Conservation (phyloP, 2,329 filamentous ascomycete species). For the Penicillium brevicompactum region DNA sequence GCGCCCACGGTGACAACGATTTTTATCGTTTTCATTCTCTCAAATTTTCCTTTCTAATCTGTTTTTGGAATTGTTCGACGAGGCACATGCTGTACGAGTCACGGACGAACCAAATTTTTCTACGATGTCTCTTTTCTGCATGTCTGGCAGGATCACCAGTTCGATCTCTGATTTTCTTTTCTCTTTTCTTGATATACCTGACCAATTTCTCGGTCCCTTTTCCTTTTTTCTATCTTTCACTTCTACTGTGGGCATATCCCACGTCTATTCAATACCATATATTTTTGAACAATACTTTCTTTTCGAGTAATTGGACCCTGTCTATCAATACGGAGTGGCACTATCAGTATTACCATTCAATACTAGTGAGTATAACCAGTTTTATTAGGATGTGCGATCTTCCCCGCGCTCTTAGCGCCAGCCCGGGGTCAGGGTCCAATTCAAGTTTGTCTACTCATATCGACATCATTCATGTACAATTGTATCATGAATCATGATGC, state of each 20-base stretch:
- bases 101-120: conserved; percentile 6
- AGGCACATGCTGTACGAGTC: conserved; percentile 14
- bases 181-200: conserved; percentile 3
- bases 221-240: conserved; percentile 1
- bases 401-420: conserved; percentile 24
- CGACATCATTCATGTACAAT: conserved; percentile 8
- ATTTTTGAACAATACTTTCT: not conserved
- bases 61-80: not conserved
- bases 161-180: not conserved
- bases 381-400: conserved; percentile 29
- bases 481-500: not conserved
- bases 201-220: conserved; percentile 3
- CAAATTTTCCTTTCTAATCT: conserved; percentile 5
- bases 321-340: not conserved
- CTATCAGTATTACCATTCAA: conserved; percentile 3
- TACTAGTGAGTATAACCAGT: conserved; percentile 9
- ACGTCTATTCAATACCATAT: conserved; percentile 7
- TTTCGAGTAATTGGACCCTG: not conserved
- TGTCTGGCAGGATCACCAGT: conserved; percentile 12
- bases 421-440: conserved; percentile 9
- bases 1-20: conserved; percentile 11
- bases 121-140: conserved; percentile 4
- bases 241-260: not conserved
- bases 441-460: conserved; percentile 16
- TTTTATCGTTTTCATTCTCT: not conserved